Evolutionary conservation across 805 yeast species (phyloP).

Genomic region (Grigorovia yakushimaensis): DNA sequence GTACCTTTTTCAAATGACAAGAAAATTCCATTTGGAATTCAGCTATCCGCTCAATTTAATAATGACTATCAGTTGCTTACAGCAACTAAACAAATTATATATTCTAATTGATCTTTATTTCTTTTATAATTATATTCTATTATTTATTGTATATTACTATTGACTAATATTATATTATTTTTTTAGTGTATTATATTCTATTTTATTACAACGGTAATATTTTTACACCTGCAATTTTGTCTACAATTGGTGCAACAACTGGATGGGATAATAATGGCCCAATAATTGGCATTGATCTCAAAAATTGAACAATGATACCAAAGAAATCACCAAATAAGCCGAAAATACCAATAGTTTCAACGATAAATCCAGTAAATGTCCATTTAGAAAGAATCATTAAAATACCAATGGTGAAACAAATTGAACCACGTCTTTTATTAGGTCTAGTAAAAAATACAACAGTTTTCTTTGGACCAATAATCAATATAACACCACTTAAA

Average conservation of each 20-base stretch:
- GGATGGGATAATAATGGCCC: slow-evolving; percentile 84
- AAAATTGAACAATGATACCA: slow-evolving; percentile 76
- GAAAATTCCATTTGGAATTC: slow-evolving; percentile 49
- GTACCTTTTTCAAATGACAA: slow-evolving; percentile 45
- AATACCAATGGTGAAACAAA: slow-evolving; percentile 71
- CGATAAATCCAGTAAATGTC: slow-evolving; percentile 74
- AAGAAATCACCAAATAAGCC: slow-evolving; percentile 90
- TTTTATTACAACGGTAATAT: slow-evolving; percentile 47
- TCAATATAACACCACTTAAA: slow-evolving; percentile 70
- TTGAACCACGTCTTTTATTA: slow-evolving; percentile 73
- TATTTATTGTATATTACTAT: background rate
- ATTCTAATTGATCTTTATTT: background rate
- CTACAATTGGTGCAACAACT: slow-evolving; percentile 63
- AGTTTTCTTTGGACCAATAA: slow-evolving; percentile 83
- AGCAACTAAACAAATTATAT: slow-evolving; percentile 11
- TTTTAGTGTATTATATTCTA: no score
- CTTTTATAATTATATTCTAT: background rate
- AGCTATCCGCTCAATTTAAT: slow-evolving; percentile 79
- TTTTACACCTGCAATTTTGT: slow-evolving; percentile 54
- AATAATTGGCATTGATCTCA: slow-evolving; percentile 77
- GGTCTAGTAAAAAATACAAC: slow-evolving; percentile 78
- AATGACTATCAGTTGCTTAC: slow-evolving; percentile 58
- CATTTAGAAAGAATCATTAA: slow-evolving; percentile 61
- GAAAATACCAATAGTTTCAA: slow-evolving; percentile 83
- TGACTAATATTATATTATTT: background rate